Evolutionary conservation across 768 basidiomycete species (phyloP), one percentile per base, ranked within the genome.

Genomic region (Roridomyces roridus): DNA sequence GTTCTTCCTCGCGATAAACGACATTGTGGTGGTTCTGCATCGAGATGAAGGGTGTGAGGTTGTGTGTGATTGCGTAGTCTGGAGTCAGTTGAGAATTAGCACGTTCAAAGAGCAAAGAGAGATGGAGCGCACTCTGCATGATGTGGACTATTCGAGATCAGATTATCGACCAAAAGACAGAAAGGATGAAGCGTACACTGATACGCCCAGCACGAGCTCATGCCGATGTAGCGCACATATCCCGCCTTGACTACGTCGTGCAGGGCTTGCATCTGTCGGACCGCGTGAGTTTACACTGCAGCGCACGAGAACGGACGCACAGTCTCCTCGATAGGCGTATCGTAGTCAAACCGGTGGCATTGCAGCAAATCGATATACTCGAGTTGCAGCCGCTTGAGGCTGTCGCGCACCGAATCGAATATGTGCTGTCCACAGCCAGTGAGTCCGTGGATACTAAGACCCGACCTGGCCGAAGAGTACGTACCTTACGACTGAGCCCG

Each of bases 321-420:
- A n/a, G 81, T 82, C 59, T 84, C 85, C 24, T 78, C 80, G 28
- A 86, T 84, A 1, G 85, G 84, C 0, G 86, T 86, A 3, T 84
- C 74, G 15, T 72, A 54, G 59, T 85, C 85, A 57, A 85, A 85
- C 5, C 84, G 75, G 65, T 84, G 81, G 62, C 88, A 88, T 74
- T 91, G 89, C 5, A 91, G 70, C 1, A 92, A 69, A 63, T 92
- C 91, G 65, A 92, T 78, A 57, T 91, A 90, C 46, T 92, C 90
- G 18, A 89, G 69, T 46, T 91, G 87, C 2, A 92, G 77, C 14
- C 89, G 79, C 66, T 87, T 70, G 55, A 92, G 70, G 42, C 84
- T 84, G 17, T 74, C 71, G 63, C 85, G 84, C 31, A 88, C 81
- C 0, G 83, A 74, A 26, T 85, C 86, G 60, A 92, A 91, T 25